Percentiles rank a stretch among this genome's conserved stretches.
Conservation (phyloP, 176 grass and related monocot species). For the Cocos nucifera region DNA sequence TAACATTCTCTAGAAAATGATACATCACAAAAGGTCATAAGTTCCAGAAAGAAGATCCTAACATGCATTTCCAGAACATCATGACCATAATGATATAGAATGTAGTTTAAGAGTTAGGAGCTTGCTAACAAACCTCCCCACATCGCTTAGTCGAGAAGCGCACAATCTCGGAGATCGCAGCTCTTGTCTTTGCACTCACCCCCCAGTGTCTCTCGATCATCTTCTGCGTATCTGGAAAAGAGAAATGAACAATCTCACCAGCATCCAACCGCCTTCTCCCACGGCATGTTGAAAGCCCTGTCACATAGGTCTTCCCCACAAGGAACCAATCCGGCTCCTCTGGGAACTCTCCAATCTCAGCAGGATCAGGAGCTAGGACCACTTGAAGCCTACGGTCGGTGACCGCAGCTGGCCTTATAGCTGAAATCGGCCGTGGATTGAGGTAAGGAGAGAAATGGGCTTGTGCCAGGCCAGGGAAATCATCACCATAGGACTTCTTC, state of each 20-base stretch:
- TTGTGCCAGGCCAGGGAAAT: constrained; percentile 21
- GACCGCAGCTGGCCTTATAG: constrained; percentile 21
- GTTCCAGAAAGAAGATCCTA: neutral
- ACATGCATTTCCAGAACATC: neutral
- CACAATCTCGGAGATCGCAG: constrained; percentile 48
- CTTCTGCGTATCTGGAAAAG: constrained; percentile 42
- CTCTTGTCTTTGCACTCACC: constrained; percentile 36
- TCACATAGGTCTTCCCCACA: constrained; percentile 53
- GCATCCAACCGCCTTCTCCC: constrained; percentile 47
- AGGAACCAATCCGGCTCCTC: constrained; percentile 67
- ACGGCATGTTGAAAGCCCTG: constrained; percentile 59
- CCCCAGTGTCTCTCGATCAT: constrained; percentile 16
- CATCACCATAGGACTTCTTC: neutral
- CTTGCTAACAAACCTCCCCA: constrained; percentile 48
- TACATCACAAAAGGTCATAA: no score
- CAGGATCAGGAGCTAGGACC: constrained; percentile 32
- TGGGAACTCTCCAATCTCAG: constrained; percentile 62
- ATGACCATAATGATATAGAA: no score
- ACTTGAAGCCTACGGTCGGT: constrained; percentile 30
- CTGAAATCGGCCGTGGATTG: constrained; percentile 62
- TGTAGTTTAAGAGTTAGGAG: neutral
- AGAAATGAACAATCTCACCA: constrained; percentile 70
- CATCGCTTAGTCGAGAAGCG: constrained; percentile 80
- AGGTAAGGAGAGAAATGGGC: constrained; percentile 50
- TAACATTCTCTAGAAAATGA: no score